These are phyloP conservation scores for Adansonia madagascariensis DNA, from an alignment of 441 rosid species.

Conservation along the genomic window DNA sequence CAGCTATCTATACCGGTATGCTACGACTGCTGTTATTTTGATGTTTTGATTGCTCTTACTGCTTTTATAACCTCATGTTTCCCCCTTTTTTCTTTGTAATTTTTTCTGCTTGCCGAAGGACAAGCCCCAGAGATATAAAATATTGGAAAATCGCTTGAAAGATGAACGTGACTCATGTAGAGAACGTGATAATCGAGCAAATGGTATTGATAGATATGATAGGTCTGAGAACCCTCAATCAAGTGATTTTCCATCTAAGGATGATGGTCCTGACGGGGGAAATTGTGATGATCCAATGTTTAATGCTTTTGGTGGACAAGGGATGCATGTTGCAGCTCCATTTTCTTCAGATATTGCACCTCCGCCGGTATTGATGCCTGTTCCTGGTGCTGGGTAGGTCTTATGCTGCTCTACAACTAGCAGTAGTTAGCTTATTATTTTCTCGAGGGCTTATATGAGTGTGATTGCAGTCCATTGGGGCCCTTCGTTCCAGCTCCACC, in stretches of 20 bases:
- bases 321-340: constrained; percentile 68
- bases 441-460: constrained; percentile 28
- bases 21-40: constrained; percentile 15
- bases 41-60: neutral
- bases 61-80: neutral
- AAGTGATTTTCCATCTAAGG: constrained; percentile 55
- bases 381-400: constrained; percentile 99
- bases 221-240: constrained; percentile 75
- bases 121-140: constrained; percentile 70
- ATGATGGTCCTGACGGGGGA: constrained; percentile 71
- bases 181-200: constrained; percentile 68
- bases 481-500: constrained; percentile 99
- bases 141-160: constrained; percentile 71
- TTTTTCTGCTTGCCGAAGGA: constrained; percentile 58
- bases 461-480: constrained; percentile 82
- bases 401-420: constrained; percentile 2
- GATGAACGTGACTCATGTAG: constrained; percentile 84
- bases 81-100: neutral
- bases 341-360: constrained; percentile 82
- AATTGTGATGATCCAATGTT: constrained; percentile 64
- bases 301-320: constrained; percentile 78
- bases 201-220: constrained; percentile 74
- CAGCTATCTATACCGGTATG: constrained; percentile 80
- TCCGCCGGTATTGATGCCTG: constrained; percentile 98
- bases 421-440: constrained; percentile 15